A percentile compares a stretch with the other conserved stretches of the same genome.
Conservation (phyloP, 306 rosid genomes). For the Rubus parviflorus region DNA sequence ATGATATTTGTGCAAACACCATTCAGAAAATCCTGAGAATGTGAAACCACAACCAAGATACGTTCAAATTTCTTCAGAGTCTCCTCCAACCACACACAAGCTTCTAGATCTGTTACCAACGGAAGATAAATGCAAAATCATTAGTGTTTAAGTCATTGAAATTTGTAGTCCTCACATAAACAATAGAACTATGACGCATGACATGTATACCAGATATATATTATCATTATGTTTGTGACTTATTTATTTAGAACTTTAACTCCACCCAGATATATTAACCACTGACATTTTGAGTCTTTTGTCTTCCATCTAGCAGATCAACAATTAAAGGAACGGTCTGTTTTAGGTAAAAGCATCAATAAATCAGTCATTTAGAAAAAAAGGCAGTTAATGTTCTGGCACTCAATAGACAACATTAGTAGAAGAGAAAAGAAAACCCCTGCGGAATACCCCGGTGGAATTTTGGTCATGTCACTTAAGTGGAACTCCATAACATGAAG, state of each 20-base stretch:
- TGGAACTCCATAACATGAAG: no score
- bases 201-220: background rate
- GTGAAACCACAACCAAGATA: conserved; percentile 90
- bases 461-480: background rate
- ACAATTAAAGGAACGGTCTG: no score
- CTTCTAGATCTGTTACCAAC: conserved; percentile 77
- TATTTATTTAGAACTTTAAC: background rate
- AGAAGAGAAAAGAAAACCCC: background rate
- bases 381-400: background rate
- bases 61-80: conserved; percentile 87
- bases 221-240: background rate
- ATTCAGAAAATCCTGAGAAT: conserved; percentile 95
- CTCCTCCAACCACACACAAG: conserved; percentile 99
- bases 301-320: background rate
- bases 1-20: conserved; percentile 99
- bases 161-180: background rate
- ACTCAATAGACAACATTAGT: background rate
- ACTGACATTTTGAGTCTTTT: background rate
- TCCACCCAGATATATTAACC: background rate
- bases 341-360: background rate
- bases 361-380: background rate
- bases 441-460: background rate
- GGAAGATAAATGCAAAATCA: background rate
- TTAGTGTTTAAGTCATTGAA: background rate
- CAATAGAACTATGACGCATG: background rate